Percentiles rank a stretch among this genome's conserved stretches.
phyloP scores from a whole-genome alignment of 1,284 basidiomycete genomes.

The Peniophora sp. region DNA sequence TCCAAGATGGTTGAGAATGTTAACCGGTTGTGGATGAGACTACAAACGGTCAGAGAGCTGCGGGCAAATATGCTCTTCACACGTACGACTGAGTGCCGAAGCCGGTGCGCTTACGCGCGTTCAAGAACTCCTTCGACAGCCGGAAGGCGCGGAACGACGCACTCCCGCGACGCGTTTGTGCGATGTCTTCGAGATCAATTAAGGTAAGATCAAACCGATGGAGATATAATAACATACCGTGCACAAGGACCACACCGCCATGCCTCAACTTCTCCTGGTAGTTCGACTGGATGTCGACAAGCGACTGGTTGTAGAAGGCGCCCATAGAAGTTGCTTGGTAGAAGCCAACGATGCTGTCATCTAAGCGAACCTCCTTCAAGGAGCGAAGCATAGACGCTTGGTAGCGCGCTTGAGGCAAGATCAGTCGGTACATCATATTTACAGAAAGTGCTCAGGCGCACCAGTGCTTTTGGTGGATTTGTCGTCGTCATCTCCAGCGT shows the following conservation, averaged over 20 bases:
- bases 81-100: slow-evolving; percentile 58
- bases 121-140: slow-evolving; percentile 77
- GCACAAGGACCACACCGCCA: slow-evolving; percentile 84
- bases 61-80: slow-evolving; percentile 8
- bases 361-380: slow-evolving; percentile 86
- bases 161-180: slow-evolving; percentile 77
- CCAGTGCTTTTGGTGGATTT: slow-evolving; percentile 67
- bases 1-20: slow-evolving; percentile 88
- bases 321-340: slow-evolving; percentile 90
- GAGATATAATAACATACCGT: slow-evolving; percentile 47
- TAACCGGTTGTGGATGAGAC: slow-evolving; percentile 79
- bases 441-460: slow-evolving; percentile 26
- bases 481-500: slow-evolving; percentile 67
- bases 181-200: slow-evolving; percentile 39
- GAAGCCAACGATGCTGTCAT: slow-evolving; percentile 94
- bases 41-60: slow-evolving; percentile 25
- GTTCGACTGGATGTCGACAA: slow-evolving; percentile 84
- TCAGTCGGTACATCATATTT: background rate
- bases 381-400: slow-evolving; percentile 83
- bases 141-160: slow-evolving; percentile 90
- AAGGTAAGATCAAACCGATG: background rate
- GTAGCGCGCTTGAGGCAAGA: slow-evolving; percentile 58
- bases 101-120: slow-evolving; percentile 80
- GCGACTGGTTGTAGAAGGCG: slow-evolving; percentile 87
- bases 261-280: slow-evolving; percentile 76